Base-by-base conservation (phyloP, 2,329 filamentous ascomycete genomes). In the Beauveria sp. region DNA sequence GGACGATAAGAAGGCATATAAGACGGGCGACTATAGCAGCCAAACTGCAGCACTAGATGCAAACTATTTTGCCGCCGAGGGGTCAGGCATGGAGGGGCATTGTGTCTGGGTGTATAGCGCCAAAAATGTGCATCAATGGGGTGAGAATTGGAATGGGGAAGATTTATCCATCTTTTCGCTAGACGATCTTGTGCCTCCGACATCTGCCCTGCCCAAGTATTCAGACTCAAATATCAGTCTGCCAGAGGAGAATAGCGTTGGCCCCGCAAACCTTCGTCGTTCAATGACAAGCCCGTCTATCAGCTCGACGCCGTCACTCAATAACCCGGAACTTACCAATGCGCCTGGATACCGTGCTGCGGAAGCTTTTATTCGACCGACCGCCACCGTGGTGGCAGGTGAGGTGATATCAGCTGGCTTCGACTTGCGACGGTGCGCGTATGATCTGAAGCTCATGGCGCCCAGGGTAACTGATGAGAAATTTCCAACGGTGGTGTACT, bases 71-170 rank as follows among this genome's bases (percentile, higher is more conserved):
- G 94, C 89, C 0, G 80, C 96, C 0, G 94, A 99, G 75, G 91
- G 90, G 0, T 89, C 91, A 41, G 80, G 84, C 16, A 85, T 91
- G 61, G 92, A 92, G 65, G 94, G 93, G 0, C 94, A 93, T 69
- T 90, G 92, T 0, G 73, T 97, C 51, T 99, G 94, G 94, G 79
- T 91, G 2, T 99, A 99, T 73, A 86, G 85, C 64, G 83, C 84
- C 22, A 82, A 83, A 81, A 99, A 97, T 71, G 88, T 88, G 64
- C 94, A 99, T 70, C 80, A 88, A 69, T 88, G 90, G 76, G 94
- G 94, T 59, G 94, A 99, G 69, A 86, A 91, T 66, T 99, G 94
- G 94, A 99, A 99, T 67, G 94, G 94, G 52, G 94, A 99, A 73
- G 94, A 99, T 71, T 76, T 99, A 40, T 97, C 92, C 5, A 94